Base-by-base conservation (phyloP, 805 yeast genomes). In the Metahyphopichia silvanorum region DNA sequence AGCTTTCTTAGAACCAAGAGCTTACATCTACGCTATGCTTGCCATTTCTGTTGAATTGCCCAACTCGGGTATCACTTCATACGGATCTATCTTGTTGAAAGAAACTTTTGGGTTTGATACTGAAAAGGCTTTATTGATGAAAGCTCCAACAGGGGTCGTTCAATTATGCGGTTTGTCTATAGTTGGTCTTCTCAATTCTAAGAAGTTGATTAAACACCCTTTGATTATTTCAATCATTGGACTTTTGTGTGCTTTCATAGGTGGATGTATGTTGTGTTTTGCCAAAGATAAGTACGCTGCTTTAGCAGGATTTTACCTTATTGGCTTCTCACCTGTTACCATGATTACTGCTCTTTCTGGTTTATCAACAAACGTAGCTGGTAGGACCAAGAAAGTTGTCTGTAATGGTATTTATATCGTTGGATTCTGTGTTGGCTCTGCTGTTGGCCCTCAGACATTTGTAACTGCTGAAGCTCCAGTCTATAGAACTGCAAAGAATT, bases 401-500 rank as follows among this genome's bases (percentile, higher is more conserved):
- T 21, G 27, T 14, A 24, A 29, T 10, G 38, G 35, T 4, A 3
- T 18, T 4, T 33, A 34, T 33, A 33, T 39, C 21, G 28, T 32
- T 7, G 9, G 28, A 9, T 39, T 36, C 24, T 33, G 36, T n/a
- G 33, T 35, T 2, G 40, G 40, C 3, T 36, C 36, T 32, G 33
- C 33, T 16, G 17, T n/a, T 4, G 31, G 22, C 3, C 79, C 82
- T 1, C 78, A 73, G 39, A 60, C 76, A 4, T 74, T 74, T 44
- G 50, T 54, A 27, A 51, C 53, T 0, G 36, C 32, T 3, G 71
- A 75, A 43, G 72, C 75, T 3, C 77, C 77, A 15, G 35, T 40
- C 4, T 73, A 70, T 40, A 46, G 48, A 9, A 57, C 63, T 23
- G 78, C 69, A 12, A 63, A 60, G 36, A 58, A 53, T 20, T 53